phyloP scores from a whole-genome alignment of 257 asterid genomes.

The Solanum appendiculatum region DNA sequence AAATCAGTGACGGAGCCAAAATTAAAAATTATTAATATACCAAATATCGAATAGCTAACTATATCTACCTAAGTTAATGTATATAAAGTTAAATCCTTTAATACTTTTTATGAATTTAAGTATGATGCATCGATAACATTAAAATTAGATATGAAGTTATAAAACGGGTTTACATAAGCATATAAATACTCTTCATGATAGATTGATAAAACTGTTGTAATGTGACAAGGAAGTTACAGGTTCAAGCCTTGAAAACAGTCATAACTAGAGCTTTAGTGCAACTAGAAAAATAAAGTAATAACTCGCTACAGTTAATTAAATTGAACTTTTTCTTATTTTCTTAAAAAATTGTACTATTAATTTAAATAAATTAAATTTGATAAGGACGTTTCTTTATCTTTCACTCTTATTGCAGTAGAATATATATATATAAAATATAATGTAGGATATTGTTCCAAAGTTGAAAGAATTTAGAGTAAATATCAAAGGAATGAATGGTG shows the following conservation, averaged over 20 bases:
- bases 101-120: not conserved
- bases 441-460: not conserved
- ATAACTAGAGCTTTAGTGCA: too few species aligned
- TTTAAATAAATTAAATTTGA: not conserved
- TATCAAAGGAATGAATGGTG: not conserved
- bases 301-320: not conserved
- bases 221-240: too few species aligned
- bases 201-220: too few species aligned
- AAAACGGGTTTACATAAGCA: too few species aligned
- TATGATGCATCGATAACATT: not conserved
- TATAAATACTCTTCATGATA: too few species aligned
- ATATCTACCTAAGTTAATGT: not conserved
- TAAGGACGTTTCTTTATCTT: not conserved
- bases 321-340: not conserved
- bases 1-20: not conserved
- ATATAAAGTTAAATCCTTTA: not conserved
- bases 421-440: not conserved
- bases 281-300: not conserved
- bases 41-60: not conserved
- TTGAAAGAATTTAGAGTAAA: not conserved
- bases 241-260: too few species aligned
- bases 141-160: too few species aligned
- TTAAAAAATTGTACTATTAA: not conserved
- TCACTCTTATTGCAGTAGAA: not conserved
- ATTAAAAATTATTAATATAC: not conserved